These are phyloP conservation scores for Pulveroboletus frians DNA, from an alignment of 768 basidiomycete species.

Conservation along the genomic window DNA sequence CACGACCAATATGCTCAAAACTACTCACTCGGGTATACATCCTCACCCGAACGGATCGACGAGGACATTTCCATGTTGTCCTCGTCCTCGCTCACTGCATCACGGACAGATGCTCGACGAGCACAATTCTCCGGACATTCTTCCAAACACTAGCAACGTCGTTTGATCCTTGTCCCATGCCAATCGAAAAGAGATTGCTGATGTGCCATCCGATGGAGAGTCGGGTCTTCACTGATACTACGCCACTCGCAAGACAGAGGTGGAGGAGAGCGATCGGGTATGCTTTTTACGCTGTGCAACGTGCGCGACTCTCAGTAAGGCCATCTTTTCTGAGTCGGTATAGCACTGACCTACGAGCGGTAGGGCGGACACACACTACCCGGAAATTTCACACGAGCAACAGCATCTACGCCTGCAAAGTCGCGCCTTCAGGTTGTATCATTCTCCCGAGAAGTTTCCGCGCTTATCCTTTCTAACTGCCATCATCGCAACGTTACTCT, in stretches of 20 bases:
- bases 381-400: background rate
- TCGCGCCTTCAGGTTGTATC: background rate
- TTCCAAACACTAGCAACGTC: slow-evolving; percentile 2
- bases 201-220: background rate
- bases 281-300: background rate
- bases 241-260: background rate
- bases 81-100: slow-evolving; percentile 41
- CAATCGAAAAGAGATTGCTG: background rate
- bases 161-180: background rate
- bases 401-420: background rate
- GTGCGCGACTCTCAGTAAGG: background rate
- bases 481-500: slow-evolving; percentile 41
- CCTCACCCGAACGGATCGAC: slow-evolving; percentile 36
- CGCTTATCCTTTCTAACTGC: slow-evolving; percentile 35
- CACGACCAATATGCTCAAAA: slow-evolving; percentile 12
- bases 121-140: slow-evolving; percentile 2
- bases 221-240: background rate
- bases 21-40: slow-evolving; percentile 39
- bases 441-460: slow-evolving; percentile 16
- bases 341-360: background rate
- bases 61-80: slow-evolving; percentile 37
- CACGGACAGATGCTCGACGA: background rate
- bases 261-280: background rate
- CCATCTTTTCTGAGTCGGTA: background rate
- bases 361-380: background rate